These are phyloP conservation scores for Diaporthe longicolla DNA, from an alignment of 2,329 filamentous ascomycete species.

Conservation along the genomic window DNA sequence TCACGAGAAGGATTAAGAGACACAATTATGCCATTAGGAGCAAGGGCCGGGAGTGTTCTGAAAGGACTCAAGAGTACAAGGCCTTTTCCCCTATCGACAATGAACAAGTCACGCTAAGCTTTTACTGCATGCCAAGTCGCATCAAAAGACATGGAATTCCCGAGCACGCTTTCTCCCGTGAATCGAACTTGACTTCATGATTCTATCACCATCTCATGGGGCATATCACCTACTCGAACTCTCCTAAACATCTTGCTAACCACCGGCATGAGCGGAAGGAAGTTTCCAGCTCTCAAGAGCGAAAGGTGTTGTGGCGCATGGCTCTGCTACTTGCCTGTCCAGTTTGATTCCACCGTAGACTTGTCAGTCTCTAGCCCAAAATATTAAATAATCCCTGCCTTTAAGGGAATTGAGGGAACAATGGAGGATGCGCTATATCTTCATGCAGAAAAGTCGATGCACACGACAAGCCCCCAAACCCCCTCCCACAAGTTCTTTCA, in stretches of 20 bases:
- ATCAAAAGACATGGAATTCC: neutral
- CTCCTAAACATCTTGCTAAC: neutral
- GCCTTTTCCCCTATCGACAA: too few relatives aligned
- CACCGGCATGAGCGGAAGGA: neutral
- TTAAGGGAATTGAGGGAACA: neutral
- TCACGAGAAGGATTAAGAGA: too few relatives aligned
- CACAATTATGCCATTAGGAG: too few relatives aligned
- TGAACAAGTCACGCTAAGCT: neutral
- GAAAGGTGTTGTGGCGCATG: neutral
- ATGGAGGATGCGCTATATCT: neutral
- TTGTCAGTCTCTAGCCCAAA: neutral
- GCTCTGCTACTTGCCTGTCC: neutral
- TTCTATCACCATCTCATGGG: neutral
- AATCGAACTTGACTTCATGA: neutral
- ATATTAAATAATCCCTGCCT: neutral
- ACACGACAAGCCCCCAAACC: too few relatives aligned
- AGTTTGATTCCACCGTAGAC: too few relatives aligned
- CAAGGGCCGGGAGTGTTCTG: neutral
- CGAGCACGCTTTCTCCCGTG: rapidly evolving
- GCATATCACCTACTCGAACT: too few relatives aligned
- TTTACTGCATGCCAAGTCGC: neutral
- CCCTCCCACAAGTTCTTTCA: too few relatives aligned
- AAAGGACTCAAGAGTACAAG: too few relatives aligned
- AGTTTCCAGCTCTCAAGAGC: neutral
- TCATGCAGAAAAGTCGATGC: neutral